Conservation (phyloP, 306 rosid species). For the Vigna reflexopilosa region DNA sequence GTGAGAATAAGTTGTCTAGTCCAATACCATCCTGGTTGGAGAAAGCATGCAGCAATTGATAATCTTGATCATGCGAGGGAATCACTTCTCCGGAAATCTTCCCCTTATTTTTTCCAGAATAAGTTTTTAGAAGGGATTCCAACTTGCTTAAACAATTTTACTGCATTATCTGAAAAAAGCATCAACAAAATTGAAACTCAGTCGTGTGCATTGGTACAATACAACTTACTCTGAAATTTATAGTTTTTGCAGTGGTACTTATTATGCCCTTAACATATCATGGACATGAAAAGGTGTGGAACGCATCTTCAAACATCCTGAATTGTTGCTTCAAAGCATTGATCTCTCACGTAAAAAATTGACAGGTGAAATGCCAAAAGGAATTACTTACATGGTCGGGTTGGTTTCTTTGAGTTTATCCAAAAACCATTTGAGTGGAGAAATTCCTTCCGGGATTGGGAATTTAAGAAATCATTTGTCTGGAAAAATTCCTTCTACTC, state of each 20-base stretch:
- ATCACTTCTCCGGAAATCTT: too few species aligned
- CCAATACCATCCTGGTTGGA: not conserved
- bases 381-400: not conserved
- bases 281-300: constrained; percentile 29
- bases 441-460: not conserved
- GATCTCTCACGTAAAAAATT: constrained; percentile 8
- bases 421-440: constrained; percentile 7
- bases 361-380: constrained; percentile 5
- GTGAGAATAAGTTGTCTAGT: not conserved
- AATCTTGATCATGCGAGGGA: too few species aligned
- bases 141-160: constrained; percentile 20
- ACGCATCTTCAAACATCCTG: constrained; percentile 46
- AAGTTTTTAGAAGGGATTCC: not conserved
- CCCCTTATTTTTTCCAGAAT: too few species aligned
- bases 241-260: fast-evolving
- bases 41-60: too few species aligned
- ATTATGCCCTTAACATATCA: not conserved
- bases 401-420: constrained; percentile 13
- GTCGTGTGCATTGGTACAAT: not conserved
- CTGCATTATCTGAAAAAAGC: not conserved
- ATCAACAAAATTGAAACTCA: not conserved
- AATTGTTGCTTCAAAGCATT: not conserved
- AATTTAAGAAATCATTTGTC: too few species aligned
- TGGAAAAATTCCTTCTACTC: too few species aligned
- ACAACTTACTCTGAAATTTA: not conserved